Evolutionary conservation across 1,139 yeast species (phyloP).

Genomic region (Nakaseomyces bracarensis): DNA sequence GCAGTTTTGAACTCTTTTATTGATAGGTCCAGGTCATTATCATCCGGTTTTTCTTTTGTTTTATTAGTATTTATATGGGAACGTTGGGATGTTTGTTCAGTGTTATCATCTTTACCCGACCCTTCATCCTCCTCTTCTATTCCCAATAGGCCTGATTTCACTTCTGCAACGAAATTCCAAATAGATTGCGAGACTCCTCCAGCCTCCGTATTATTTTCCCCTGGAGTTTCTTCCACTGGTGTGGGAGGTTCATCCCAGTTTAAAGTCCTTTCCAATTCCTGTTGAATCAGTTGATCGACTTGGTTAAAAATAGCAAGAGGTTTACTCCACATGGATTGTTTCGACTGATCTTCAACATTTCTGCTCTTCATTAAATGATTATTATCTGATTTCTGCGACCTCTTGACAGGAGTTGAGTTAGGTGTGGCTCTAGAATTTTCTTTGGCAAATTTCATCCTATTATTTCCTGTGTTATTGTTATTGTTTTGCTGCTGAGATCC

Average conservation of each 20-base stretch:
- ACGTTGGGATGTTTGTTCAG: not conserved
- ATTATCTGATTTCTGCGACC: not conserved
- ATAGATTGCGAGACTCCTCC: constrained; percentile 30
- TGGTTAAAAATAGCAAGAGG: constrained; percentile 60
- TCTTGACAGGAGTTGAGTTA: not conserved
- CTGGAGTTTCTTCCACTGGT: constrained; percentile 3
- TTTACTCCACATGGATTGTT: constrained; percentile 37
- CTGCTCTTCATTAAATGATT: constrained; percentile 6
- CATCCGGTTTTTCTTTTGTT: not conserved
- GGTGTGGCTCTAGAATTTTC: not conserved
- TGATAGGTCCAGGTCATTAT: not conserved
- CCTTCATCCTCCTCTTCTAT: constrained; percentile 27
- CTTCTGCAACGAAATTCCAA: constrained; percentile 37
- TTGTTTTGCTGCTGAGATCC: constrained; percentile 1
- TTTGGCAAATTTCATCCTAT: not conserved
- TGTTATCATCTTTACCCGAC: constrained; percentile 1
- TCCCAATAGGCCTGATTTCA: constrained; percentile 34
- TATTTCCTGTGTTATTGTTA: not conserved
- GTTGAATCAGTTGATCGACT: constrained; percentile 57
- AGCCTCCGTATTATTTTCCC: constrained; percentile 13
- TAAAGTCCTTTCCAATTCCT: constrained; percentile 52
- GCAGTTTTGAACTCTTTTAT: constrained; percentile 18
- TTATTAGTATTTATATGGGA: not conserved
- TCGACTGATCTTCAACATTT: constrained; percentile 12
- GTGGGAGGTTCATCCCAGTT: constrained; percentile 28